Conservation (phyloP, 225 moss, liverwort and hornwort genomes). For the Physcomitrium patens region DNA sequence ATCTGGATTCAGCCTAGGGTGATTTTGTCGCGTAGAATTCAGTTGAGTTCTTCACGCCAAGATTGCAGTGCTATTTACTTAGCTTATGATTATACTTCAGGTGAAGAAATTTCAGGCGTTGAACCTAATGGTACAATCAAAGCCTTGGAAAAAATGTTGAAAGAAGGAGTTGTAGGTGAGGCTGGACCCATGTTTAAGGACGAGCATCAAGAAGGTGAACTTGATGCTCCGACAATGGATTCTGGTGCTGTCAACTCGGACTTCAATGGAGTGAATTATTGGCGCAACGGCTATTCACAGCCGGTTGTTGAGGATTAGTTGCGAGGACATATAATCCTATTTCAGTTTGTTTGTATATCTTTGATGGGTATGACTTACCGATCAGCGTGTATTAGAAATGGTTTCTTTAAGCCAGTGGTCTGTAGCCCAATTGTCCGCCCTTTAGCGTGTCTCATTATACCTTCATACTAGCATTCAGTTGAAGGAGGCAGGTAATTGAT, state of each 20-base stretch:
- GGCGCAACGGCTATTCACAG: constrained; percentile 88
- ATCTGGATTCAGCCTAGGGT: neutral
- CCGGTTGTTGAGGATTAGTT: constrained; percentile 68
- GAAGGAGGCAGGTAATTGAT: constrained; percentile 45
- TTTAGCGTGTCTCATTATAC: constrained; percentile 45
- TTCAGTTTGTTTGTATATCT: constrained; percentile 60
- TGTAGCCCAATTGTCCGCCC: constrained; percentile 43
- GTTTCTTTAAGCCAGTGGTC: constrained; percentile 25
- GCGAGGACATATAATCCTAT: constrained; percentile 37
- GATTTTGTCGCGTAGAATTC: neutral
- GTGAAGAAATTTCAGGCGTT: constrained; percentile 75
- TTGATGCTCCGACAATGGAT: constrained; percentile 48
- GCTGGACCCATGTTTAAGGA: constrained; percentile 73
- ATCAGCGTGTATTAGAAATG: constrained; percentile 44
- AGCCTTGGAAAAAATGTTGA: constrained; percentile 95
- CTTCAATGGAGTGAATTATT: constrained; percentile 90
- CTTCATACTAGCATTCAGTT: constrained; percentile 49
- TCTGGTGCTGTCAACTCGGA: constrained; percentile 53
- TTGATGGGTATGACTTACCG: constrained; percentile 31
- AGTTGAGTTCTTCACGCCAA: neutral
- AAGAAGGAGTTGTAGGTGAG: constrained; percentile 95
- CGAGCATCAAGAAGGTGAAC: constrained; percentile 37
- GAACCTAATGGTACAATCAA: constrained; percentile 83
- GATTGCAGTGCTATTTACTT: neutral
- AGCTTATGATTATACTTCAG: constrained; percentile 21